Evolutionary conservation across 352 stramenopile genomes (phyloP).

Genomic region (Pythium folliculosum): DNA sequence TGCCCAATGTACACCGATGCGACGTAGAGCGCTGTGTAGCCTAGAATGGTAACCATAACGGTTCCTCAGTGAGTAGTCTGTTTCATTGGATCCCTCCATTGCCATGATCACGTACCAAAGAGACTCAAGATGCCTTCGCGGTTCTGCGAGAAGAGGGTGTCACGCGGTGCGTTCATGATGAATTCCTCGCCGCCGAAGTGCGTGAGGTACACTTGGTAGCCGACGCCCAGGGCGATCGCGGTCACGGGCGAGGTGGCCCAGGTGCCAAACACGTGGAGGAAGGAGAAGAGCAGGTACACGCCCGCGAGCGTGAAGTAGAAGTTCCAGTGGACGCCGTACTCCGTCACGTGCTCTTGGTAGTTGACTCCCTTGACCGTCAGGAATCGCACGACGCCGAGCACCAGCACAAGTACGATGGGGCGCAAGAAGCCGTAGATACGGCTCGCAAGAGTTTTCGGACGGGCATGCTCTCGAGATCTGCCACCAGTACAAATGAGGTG

Average conservation of each 20-base stretch:
- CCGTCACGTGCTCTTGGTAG: conserved; percentile 94
- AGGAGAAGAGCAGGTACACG: conserved; percentile 72
- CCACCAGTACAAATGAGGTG: background rate
- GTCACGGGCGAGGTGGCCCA: conserved; percentile 46
- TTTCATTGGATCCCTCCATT: background rate
- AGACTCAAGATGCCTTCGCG: conserved; percentile 95
- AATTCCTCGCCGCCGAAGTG: conserved; percentile 73
- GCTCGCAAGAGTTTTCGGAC: conserved; percentile 4
- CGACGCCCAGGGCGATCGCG: conserved; percentile 43
- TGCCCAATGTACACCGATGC: conserved; percentile 61
- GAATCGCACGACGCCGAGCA: conserved; percentile 73
- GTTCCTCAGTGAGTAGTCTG: background rate
- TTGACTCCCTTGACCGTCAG: conserved; percentile 83
- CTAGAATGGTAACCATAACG: conserved; percentile 34
- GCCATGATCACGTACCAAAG: conserved; percentile 37
- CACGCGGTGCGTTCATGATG: conserved; percentile 68
- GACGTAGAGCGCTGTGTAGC: conserved; percentile 92
- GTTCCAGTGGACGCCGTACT: conserved; percentile 99
- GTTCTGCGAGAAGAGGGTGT: conserved; percentile 91
- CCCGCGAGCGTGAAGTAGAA: conserved; percentile 98
- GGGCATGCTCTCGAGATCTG: background rate
- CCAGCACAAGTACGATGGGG: conserved; percentile 65
- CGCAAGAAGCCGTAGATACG: conserved; percentile 60
- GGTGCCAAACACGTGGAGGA: conserved; percentile 52
- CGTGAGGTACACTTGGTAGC: conserved; percentile 85